Evolutionary conservation across 225 moss, liverwort and hornwort species (phyloP).

Genomic region (Takakia lepidozioides): DNA sequence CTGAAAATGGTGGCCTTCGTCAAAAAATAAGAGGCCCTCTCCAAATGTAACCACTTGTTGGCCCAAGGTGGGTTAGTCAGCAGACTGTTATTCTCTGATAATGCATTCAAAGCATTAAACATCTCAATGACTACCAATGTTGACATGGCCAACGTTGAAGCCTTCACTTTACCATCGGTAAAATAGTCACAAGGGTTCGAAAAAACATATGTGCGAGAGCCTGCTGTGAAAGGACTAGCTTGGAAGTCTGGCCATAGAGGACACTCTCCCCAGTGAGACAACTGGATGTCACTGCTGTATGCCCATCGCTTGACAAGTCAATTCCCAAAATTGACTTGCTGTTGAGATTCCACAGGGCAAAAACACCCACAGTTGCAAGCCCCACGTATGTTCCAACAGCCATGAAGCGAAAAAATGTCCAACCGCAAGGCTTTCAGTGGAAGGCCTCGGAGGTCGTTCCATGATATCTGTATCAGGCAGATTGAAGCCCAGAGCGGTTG

Average conservation of each 20-base stretch:
- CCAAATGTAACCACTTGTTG: slow-evolving; percentile 67
- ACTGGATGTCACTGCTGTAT: slow-evolving; percentile 58
- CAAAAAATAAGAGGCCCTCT: no score
- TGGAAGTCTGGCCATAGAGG: slow-evolving; percentile 67
- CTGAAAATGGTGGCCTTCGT: no score
- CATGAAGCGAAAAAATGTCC: slow-evolving; percentile 36
- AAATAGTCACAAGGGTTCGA: slow-evolving; percentile 76
- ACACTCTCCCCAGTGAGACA: slow-evolving; percentile 70
- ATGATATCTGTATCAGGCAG: slow-evolving; percentile 50
- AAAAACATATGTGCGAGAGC: slow-evolving; percentile 47
- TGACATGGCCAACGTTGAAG: slow-evolving; percentile 70
- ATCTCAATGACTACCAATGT: slow-evolving; percentile 66
- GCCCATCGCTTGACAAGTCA: slow-evolving; percentile 58
- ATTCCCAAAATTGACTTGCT: slow-evolving; percentile 41
- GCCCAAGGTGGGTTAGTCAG: slow-evolving; percentile 82
- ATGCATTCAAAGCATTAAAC: slow-evolving; percentile 87
- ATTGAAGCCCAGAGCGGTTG: slow-evolving; percentile 55
- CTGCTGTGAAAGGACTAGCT: slow-evolving; percentile 44
- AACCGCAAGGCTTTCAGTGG: slow-evolving; percentile 39
- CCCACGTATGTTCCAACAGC: slow-evolving; percentile 78
- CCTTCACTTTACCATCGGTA: slow-evolving; percentile 73
- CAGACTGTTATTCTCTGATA: slow-evolving; percentile 79
- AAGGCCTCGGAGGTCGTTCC: slow-evolving; percentile 32
- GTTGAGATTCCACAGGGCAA: slow-evolving; percentile 75
- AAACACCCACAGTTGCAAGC: slow-evolving; percentile 72